These are phyloP conservation scores for Elsinoe fawcettii DNA, from an alignment of 2,329 filamentous ascomycete genomes.

Conservation along the genomic window DNA sequence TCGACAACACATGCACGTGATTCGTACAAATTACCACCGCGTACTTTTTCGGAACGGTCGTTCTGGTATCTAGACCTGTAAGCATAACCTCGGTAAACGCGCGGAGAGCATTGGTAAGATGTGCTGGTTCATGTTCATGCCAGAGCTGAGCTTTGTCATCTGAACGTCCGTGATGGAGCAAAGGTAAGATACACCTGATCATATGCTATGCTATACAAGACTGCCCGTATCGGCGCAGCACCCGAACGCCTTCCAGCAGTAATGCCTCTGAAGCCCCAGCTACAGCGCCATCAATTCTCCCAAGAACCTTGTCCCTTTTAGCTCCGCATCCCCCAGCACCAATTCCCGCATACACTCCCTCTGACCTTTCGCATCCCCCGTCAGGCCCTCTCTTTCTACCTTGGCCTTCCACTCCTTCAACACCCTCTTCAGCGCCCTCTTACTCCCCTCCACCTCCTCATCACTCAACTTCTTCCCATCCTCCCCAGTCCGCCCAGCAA, in stretches of 20 bases:
- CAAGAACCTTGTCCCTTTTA: slow-evolving; percentile 60
- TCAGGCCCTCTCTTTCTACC: slow-evolving; percentile 50
- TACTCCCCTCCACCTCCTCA: slow-evolving; percentile 84
- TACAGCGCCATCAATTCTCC: slow-evolving; percentile 13
- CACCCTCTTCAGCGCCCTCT: slow-evolving; percentile 72
- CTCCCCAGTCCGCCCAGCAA: slow-evolving; percentile 67
- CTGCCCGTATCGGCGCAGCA: neutral
- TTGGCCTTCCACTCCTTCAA: slow-evolving; percentile 76
- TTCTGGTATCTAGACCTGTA: neutral
- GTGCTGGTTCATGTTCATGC: too few relatives aligned
- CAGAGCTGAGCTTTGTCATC: too few relatives aligned
- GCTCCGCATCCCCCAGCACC: slow-evolving; percentile 62
- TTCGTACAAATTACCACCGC: neutral
- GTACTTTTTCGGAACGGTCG: neutral
- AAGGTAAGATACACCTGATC: too few relatives aligned
- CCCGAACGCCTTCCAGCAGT: neutral
- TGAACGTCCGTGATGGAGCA: too few relatives aligned
- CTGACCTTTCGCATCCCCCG: slow-evolving; percentile 47
- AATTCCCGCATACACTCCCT: slow-evolving; percentile 66
- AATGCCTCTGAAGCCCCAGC: too few relatives aligned
- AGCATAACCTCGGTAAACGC: neutral
- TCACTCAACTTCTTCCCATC: slow-evolving; percentile 58
- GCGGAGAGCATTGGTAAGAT: neutral
- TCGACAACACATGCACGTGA: neutral
- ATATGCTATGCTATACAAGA: neutral